These are phyloP conservation scores for Halenospora varia DNA, from an alignment of 495 filamentous ascomycete species.

Conservation along the genomic window DNA sequence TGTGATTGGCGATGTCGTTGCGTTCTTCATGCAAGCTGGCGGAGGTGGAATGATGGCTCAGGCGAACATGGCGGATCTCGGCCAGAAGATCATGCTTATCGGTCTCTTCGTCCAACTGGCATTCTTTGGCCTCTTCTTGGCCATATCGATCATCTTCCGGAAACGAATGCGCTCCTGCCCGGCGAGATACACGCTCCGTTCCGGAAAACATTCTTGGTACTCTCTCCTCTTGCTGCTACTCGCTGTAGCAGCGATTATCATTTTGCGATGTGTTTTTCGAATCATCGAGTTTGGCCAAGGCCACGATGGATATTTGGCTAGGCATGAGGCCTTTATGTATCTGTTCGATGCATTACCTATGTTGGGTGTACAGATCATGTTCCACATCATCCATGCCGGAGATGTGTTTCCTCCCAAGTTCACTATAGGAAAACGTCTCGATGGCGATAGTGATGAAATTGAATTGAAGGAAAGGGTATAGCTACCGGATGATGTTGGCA, in stretches of 20 bases:
- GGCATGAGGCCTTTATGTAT: conserved; percentile 58
- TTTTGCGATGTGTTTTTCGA: conserved; percentile 58
- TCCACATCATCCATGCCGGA: conserved; percentile 29
- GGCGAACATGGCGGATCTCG: conserved; percentile 28
- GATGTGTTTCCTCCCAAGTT: too few species aligned
- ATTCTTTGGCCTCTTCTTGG: conserved; percentile 47
- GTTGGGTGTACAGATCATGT: conserved; percentile 45
- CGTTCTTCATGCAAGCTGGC: conserved; percentile 35
- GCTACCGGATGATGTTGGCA: too few species aligned
- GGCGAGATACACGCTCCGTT: conserved; percentile 14
- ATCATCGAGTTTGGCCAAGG: conserved; percentile 59
- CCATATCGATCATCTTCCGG: conserved; percentile 36
- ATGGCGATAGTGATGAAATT: too few species aligned
- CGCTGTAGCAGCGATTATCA: conserved; percentile 45
- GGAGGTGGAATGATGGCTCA: conserved; percentile 34
- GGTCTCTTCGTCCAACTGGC: conserved; percentile 41
- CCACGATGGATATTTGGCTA: conserved; percentile 41
- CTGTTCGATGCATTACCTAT: conserved; percentile 59
- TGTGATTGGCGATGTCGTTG: conserved; percentile 40
- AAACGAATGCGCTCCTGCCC: conserved; percentile 15
- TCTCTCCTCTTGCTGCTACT: conserved; percentile 51
- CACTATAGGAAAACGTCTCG: too few species aligned
- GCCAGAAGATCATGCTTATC: conserved; percentile 38
- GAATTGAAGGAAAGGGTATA: too few species aligned
- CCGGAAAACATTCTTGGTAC: conserved; percentile 41